Evolutionary conservation across 2,329 filamentous ascomycete genomes (phyloP), one percentile per base, ranked within the genome.

Genomic region (Ceratocystis variospora): DNA sequence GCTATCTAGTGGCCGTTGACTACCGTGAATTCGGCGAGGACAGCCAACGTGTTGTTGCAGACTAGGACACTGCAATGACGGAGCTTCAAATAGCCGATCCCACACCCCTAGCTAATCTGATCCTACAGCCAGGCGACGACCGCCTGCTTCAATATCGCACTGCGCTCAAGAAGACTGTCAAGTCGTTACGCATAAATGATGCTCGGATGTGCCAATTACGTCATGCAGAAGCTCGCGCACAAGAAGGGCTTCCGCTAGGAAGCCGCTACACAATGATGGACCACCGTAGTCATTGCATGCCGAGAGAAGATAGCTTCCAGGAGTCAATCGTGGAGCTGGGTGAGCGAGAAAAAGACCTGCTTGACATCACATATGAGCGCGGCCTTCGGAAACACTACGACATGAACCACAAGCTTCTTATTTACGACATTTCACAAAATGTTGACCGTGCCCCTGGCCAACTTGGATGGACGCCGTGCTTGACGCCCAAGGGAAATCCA

Each of bases 351-450:
- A 78, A 80, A 68, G 89, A 92, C 70, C 79, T 82, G 0, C 76
- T 89, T 2, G 89, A 90, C 64, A 85, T 86, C 64, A 79, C 79
- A 10, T 81, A 78, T 66, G 74, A 88, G 8, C 76, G 81, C 25
- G 67, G 68, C 2, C 64, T 68, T 7, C 80, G 78, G 50, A 73
- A 80, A 1, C 69, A 71, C 3, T 72, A 74, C 15, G 79, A 91
- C 71, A 79, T 75, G 10, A 66, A 59, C 3, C 76, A 71, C 71
- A 79, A 82, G 72, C 71, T 74, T 12, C 72, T 75, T 12, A 73
- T 83, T 45, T 79, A 84, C 69, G 86, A 93, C 68, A 75, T 89
- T 0, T 88, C 86, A 5, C 89, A 92, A 71, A 91, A 90, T 64
- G 79, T 90, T 7, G 86, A 90, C 71, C 78, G 87, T 15, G 79